These are phyloP conservation scores for Cyberlindnera nakhonratchasimensis DNA, from an alignment of 805 yeast genomes.

Conservation along the genomic window DNA sequence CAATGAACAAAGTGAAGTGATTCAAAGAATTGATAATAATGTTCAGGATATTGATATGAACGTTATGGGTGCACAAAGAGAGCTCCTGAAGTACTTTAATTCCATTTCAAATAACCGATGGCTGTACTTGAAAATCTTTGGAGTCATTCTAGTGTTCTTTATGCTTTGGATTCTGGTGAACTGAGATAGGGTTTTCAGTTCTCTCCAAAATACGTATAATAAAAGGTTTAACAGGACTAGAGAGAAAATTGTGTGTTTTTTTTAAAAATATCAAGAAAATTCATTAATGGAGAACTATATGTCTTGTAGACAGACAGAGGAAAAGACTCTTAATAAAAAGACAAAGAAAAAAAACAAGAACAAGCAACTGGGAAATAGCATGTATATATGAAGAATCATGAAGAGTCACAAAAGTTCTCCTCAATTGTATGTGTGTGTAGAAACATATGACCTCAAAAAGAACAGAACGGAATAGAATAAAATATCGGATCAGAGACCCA, in stretches of 20 bases:
- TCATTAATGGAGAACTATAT: not conserved
- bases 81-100: slow-evolving; percentile 84
- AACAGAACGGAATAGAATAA: not conserved
- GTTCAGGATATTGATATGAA: slow-evolving; percentile 91
- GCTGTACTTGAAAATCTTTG: slow-evolving; percentile 87
- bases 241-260: not conserved
- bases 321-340: not conserved
- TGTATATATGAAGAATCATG: not conserved
- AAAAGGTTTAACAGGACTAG: too few relatives aligned
- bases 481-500: slow-evolving; percentile 56
- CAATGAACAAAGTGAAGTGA: slow-evolving; percentile 93
- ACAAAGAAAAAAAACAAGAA: not conserved
- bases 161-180: slow-evolving; percentile 77
- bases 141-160: slow-evolving; percentile 74
- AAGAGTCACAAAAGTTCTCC: too few relatives aligned
- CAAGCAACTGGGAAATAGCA: not conserved
- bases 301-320: not conserved
- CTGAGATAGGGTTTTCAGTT: slow-evolving; percentile 24
- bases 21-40: slow-evolving; percentile 91
- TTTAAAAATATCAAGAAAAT: not conserved
- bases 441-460: too few relatives aligned
- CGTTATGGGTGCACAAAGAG: slow-evolving; percentile 92
- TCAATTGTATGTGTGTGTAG: not conserved
- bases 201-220: too few relatives aligned
- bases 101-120: slow-evolving; percentile 87